Evolutionary conservation across 2,329 filamentous ascomycete genomes (phyloP).

Genomic region (Neonectria coccinea): DNA sequence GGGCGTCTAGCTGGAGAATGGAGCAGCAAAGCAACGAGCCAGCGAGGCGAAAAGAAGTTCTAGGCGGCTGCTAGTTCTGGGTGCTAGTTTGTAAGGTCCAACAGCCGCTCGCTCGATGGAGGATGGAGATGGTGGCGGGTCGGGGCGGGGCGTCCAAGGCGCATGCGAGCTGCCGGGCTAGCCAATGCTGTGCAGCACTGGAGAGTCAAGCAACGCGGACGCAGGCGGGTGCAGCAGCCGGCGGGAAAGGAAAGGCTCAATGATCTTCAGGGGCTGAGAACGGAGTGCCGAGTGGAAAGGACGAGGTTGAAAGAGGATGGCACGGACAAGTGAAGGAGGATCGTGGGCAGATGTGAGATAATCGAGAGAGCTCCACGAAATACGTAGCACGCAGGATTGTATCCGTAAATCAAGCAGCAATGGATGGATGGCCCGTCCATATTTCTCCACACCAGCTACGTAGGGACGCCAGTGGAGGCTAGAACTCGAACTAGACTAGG

Average conservation of each 20-base stretch:
- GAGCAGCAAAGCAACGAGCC: conserved; percentile 25
- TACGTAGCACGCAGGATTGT: not conserved
- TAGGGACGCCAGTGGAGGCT: not conserved
- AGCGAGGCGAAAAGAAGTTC: conserved; percentile 23
- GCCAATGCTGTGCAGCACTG: conserved; percentile 61
- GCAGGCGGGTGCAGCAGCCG: conserved; percentile 13
- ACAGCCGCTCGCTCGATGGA: conserved; percentile 16
- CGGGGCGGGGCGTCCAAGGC: conserved; percentile 40
- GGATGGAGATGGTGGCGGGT: conserved; percentile 41
- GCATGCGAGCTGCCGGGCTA: conserved; percentile 45
- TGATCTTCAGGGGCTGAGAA: conserved; percentile 15
- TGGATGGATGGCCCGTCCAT: conserved; percentile 16
- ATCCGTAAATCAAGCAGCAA: not conserved
- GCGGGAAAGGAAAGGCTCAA: conserved; percentile 1
- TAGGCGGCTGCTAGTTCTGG: conserved; percentile 34
- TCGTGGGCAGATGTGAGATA: conserved; percentile 23
- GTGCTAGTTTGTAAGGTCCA: conserved; percentile 20
- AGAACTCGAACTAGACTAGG: not conserved
- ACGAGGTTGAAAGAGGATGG: conserved; percentile 17
- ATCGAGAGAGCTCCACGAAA: conserved; percentile 14
- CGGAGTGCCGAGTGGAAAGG: conserved; percentile 12
- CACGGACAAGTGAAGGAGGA: conserved; percentile 6
- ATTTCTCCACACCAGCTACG: conserved; percentile 5
- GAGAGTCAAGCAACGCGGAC: conserved; percentile 53
- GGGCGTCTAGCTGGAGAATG: conserved; percentile 31